Percentiles rank a stretch among this genome's conserved stretches.
These are phyloP conservation scores for Cutaneotrichosporon cavernicola DNA, from an alignment of 1,284 basidiomycete species.

Conservation along the genomic window DNA sequence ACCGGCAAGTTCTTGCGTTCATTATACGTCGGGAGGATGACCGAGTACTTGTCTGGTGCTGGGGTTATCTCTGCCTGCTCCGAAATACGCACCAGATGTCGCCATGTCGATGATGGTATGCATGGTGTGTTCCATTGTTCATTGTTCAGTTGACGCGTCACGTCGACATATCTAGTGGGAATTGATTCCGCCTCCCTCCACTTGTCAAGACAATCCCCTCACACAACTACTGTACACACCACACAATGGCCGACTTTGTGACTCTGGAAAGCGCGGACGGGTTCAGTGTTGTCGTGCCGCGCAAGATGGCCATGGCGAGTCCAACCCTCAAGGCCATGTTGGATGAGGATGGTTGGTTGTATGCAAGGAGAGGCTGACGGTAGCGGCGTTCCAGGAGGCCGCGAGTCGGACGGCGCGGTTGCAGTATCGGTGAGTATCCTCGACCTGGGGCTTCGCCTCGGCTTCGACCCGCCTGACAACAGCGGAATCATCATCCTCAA, in stretches of 20 bases:
- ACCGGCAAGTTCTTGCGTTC: constrained; percentile 87
- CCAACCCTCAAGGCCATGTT: constrained; percentile 51
- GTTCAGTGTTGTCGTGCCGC: constrained; percentile 49
- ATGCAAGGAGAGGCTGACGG: background rate
- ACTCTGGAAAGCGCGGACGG: constrained; percentile 50
- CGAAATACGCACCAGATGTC: constrained; percentile 5
- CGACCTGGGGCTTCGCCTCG: background rate
- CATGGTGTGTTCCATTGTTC: background rate
- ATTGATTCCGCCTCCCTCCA: background rate
- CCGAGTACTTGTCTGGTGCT: constrained; percentile 68
- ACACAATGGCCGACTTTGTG: constrained; percentile 38
- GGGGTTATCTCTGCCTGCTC: too few species aligned
- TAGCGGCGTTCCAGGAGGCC: constrained; percentile 53
- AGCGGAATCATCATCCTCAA: constrained; percentile 58
- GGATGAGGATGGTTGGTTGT: constrained; percentile 48
- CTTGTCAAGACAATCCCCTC: too few species aligned
- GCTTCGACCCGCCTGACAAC: background rate
- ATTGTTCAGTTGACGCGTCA: background rate
- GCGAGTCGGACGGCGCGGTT: constrained; percentile 50
- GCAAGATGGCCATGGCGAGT: constrained; percentile 47
- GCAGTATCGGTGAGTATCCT: constrained; percentile 47
- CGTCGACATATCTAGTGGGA: background rate
- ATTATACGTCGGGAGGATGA: constrained; percentile 90
- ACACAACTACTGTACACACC: background rate
- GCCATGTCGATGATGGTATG: constrained; percentile 15